Conservation (phyloP, 129 eudicot genomes). For the Flaveria bidentis region DNA sequence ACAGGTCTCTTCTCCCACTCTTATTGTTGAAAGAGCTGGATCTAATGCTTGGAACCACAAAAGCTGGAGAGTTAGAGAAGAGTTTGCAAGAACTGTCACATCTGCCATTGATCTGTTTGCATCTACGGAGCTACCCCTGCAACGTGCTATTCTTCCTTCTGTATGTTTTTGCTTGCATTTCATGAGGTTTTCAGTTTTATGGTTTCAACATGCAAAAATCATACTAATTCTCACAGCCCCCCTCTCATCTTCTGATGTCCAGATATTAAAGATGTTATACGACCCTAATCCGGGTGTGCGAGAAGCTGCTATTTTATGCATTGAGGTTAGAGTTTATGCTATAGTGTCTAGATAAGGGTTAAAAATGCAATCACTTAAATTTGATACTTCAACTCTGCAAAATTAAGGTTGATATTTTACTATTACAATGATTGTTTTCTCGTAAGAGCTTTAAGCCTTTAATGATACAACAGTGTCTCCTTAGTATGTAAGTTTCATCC, state of each 20-base stretch:
- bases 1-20: slow-evolving; percentile 97
- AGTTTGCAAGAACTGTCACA: slow-evolving; percentile 92
- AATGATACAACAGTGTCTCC: neutral
- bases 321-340: slow-evolving; percentile 61
- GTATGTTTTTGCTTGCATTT: slow-evolving; percentile 47
- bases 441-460: neutral
- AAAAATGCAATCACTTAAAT: slow-evolving; percentile 15
- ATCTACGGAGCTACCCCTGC: slow-evolving; percentile 93
- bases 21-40: slow-evolving; percentile 97
- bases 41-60: slow-evolving; percentile 93
- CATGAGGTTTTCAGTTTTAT: slow-evolving; percentile 13
- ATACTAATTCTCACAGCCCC: neutral
- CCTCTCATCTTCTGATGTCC: slow-evolving; percentile 27
- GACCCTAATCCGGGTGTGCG: slow-evolving; percentile 92
- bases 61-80: slow-evolving; percentile 99
- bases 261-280: slow-evolving; percentile 92
- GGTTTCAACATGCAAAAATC: slow-evolving; percentile 12
- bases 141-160: slow-evolving; percentile 93
- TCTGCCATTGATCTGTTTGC: slow-evolving; percentile 93
- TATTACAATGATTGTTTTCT: neutral
- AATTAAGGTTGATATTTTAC: neutral
- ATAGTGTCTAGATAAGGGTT: slow-evolving; percentile 2
- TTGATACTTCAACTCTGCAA: neutral
- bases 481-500: slow-evolving; percentile 7
- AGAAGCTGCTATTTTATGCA: slow-evolving; percentile 89